Evolutionary conservation across 1,284 basidiomycete genomes (phyloP).

Genomic region (Ustilago cynodontis): DNA sequence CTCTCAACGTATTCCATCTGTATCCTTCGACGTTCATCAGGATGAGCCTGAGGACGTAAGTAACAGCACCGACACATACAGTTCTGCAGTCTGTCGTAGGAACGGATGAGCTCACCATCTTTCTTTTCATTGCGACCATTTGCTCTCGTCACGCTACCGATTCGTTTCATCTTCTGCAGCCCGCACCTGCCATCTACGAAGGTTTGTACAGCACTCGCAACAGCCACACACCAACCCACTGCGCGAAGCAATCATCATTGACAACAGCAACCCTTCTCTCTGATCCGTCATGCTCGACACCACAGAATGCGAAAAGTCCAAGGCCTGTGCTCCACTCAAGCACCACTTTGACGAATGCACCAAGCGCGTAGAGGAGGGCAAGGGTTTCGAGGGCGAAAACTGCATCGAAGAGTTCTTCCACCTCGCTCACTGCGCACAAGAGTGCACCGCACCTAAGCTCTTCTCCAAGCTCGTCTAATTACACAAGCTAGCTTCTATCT

Average conservation of each 20-base stretch:
- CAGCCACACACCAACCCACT: neutral
- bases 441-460: constrained; percentile 67
- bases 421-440: constrained; percentile 65
- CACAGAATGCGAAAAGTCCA: constrained; percentile 68
- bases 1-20: neutral
- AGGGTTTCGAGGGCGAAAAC: constrained; percentile 68
- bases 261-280: neutral
- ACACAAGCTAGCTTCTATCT: neutral
- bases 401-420: constrained; percentile 70
- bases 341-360: constrained; percentile 70
- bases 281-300: neutral
- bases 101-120: constrained; percentile 4
- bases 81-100: neutral
- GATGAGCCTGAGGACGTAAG: constrained; percentile 68
- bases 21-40: constrained; percentile 5
- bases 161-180: constrained; percentile 14
- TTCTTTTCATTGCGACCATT: neutral
- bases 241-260: neutral
- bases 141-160: neutral
- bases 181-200: constrained; percentile 60
- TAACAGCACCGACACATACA: constrained; percentile 5
- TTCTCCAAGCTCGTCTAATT: constrained; percentile 62
- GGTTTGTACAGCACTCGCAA: constrained; percentile 30
- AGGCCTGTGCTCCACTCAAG: constrained; percentile 63
- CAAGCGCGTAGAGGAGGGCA: constrained; percentile 65